Conservation (phyloP, 345 rosid species). For the Streptanthus diversifolius region DNA sequence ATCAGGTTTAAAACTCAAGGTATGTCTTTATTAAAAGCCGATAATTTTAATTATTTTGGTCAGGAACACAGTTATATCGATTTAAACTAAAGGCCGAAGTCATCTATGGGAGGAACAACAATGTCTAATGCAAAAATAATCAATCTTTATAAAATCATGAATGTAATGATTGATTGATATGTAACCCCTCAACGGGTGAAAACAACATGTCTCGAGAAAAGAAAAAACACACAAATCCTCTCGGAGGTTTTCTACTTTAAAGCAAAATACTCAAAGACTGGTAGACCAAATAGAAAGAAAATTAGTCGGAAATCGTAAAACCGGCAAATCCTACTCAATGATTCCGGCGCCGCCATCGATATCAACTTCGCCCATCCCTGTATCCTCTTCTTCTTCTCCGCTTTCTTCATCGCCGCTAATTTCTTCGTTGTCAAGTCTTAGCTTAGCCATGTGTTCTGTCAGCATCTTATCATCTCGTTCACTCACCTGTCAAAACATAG, state of each 20-base stretch:
- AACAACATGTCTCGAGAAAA: neutral
- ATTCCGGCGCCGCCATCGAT: constrained; percentile 57
- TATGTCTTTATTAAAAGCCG: neutral
- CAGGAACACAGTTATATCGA: neutral
- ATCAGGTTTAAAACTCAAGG: neutral
- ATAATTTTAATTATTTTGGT: neutral
- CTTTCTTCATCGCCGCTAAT: constrained; percentile 93
- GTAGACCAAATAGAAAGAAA: neutral
- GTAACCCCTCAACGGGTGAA: neutral
- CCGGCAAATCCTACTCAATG: constrained; percentile 43
- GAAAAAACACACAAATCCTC: constrained; percentile 7
- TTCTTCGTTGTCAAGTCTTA: constrained; percentile 76
- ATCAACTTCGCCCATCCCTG: constrained; percentile 87
- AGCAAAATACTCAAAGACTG: constrained; percentile 5
- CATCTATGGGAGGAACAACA: neutral
- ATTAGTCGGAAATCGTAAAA: neutral
- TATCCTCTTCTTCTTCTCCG: constrained; percentile 87
- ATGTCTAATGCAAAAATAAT: constrained; percentile 12
- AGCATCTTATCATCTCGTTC: constrained; percentile 93
- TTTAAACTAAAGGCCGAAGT: neutral
- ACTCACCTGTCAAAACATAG: constrained; percentile 62
- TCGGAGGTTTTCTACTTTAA: constrained; percentile 8
- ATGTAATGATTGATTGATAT: constrained; percentile 18
- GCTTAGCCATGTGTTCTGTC: constrained; percentile 95
- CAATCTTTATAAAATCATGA: constrained; percentile 7